Base-by-base conservation (phyloP, 208 protist genomes). In the Crithidia brevicula region DNA sequence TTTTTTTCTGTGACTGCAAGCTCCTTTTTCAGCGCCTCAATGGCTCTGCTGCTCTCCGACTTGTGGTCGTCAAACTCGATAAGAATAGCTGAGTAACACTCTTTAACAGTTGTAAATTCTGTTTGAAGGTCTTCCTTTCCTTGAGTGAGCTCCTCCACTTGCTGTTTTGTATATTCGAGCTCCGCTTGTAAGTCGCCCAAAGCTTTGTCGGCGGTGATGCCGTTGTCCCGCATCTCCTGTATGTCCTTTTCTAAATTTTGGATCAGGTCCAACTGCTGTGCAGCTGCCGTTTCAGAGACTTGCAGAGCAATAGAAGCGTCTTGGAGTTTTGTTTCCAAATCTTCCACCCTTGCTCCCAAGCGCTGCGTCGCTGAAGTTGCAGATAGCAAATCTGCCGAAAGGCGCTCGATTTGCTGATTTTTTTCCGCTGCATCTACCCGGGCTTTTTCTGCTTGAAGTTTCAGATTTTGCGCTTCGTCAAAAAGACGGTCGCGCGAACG, bases 71-170 rank as follows among this genome's bases (percentile, higher is more conserved):
- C 84, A 20, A 81, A 60, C 28, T 94, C 88, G 20, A 83, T 47
- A 4, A 94, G 74, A 33, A 86, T 27, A 25, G 72, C 70, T 4
- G 83, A 85, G 43, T 91, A 94, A 52, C 74, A 86, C 31, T 92
- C 86, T 28, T 89, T 85, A 18, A 91, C 53, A 13, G 77, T 65
- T 2, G 20, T 61, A 38, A 89, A 77, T 68, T 92, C 81, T 27
- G 77, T 69, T 22, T 85, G 59, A 4, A 86, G 34, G 22, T 81
- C 80, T 27, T 88, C 81, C 43, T 85, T 82, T 40, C 64, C 59
- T 42, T 73, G 56, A 2, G 25, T 25, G n/a, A 85, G 36, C 16
- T 56, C 18, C 59, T 53, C 31, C 13, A 71, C 33, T 40, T 77
- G 70, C 23, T 79, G 23, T 62, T 77, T 47, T 42, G 74, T 3